phyloP scores from a whole-genome alignment of 176 grass and related monocot genomes.

The Oryza glaberrima region DNA sequence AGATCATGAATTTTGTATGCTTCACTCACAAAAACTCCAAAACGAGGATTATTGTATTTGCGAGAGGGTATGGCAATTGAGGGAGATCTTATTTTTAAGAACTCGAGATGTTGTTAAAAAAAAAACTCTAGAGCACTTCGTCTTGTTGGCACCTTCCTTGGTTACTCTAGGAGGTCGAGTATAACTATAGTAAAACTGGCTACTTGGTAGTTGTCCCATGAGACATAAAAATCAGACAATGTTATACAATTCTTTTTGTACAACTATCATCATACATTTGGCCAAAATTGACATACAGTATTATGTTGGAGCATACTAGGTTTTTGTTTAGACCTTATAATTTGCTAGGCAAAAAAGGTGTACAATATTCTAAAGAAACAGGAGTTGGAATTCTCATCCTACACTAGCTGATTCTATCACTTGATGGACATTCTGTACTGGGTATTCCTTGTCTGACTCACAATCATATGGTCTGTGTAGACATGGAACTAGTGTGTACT shows the following conservation, averaged over 20 bases:
- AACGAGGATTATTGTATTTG: neutral
- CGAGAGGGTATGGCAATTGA: neutral
- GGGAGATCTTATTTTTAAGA: neutral
- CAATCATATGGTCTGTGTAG: neutral
- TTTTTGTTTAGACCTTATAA: conserved; percentile 17
- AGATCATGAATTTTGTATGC: neutral
- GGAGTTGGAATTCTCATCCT: conserved; percentile 6
- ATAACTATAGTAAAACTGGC: too few species aligned
- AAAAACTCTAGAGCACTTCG: neutral
- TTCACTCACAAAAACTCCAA: conserved; percentile 6
- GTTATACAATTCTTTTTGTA: neutral
- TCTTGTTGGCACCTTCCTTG: neutral
- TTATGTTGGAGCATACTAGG: conserved; percentile 2
- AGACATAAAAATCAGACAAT: neutral
- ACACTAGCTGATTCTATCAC: neutral
- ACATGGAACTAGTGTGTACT: neutral
- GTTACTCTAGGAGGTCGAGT: neutral
- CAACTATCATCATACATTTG: neutral
- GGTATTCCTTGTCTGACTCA: neutral
- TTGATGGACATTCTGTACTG: neutral
- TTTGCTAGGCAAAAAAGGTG: conserved; percentile 7
- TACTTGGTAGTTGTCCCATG: too few species aligned
- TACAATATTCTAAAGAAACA: conserved; percentile 1
- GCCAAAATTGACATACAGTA: neutral
- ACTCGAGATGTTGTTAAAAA: neutral